A percentile compares a stretch with the other conserved stretches of the same genome.
Evolutionary conservation across 768 basidiomycete species (phyloP).

Genomic region (Naganishia randhawae): DNA sequence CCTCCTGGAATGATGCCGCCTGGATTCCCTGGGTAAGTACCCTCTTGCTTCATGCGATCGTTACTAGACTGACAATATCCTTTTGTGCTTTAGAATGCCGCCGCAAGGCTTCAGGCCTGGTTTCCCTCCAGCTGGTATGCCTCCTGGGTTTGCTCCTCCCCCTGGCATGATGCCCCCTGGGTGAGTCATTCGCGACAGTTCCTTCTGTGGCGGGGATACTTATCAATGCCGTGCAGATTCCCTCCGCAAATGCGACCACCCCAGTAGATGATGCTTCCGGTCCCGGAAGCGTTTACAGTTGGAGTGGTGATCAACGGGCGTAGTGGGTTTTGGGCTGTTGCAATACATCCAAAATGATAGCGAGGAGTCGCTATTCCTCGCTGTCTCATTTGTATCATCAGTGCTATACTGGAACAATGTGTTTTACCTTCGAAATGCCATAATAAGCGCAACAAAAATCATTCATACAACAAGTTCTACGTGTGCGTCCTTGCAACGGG

Average conservation of each 20-base stretch:
- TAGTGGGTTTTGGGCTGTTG: background rate
- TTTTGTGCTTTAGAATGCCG: slow-evolving; percentile 16
- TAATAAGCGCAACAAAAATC: background rate
- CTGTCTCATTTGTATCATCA: slow-evolving; percentile 12
- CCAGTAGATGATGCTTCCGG: background rate
- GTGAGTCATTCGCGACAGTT: slow-evolving; percentile 31
- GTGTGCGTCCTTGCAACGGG: no score
- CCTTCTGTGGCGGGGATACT: background rate
- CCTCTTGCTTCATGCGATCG: background rate
- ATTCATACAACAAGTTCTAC: background rate
- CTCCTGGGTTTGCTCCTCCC: slow-evolving; percentile 46
- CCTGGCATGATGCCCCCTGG: slow-evolving; percentile 51
- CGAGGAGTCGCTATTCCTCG: background rate
- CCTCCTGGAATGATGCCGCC: slow-evolving; percentile 62
- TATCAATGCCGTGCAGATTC: background rate
- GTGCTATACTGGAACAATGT: slow-evolving; percentile 7
- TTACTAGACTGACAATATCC: background rate
- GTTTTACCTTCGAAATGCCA: background rate
- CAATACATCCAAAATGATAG: slow-evolving; percentile 9
- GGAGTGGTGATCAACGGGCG: background rate
- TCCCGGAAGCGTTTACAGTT: background rate
- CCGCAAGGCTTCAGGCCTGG: slow-evolving; percentile 51
- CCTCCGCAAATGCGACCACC: slow-evolving; percentile 20
- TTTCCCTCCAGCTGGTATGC: slow-evolving; percentile 49
- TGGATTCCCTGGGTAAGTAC: slow-evolving; percentile 50